phyloP scores from a whole-genome alignment of 1,284 basidiomycete genomes.

The Xerocomus alliaceus region DNA sequence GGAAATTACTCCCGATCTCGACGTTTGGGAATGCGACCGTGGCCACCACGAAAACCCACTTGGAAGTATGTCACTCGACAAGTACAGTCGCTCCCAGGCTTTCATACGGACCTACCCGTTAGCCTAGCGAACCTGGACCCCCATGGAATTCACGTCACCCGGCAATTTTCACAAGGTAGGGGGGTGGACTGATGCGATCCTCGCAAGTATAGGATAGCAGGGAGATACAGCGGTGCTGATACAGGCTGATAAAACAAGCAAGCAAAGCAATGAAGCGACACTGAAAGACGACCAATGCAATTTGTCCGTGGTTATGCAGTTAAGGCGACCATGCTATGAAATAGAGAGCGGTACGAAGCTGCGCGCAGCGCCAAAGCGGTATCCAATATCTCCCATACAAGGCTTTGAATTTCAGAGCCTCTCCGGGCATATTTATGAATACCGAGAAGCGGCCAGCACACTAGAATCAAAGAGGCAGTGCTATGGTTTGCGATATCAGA shows the following conservation, averaged over 20 bases:
- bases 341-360: constrained; percentile 14
- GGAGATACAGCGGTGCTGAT: constrained; percentile 34
- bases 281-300: constrained; percentile 13
- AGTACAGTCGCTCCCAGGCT: constrained; percentile 18
- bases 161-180: constrained; percentile 30
- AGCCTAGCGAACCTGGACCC: constrained; percentile 11
- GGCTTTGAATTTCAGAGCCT: constrained; percentile 20
- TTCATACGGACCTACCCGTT: constrained; percentile 1
- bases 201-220: constrained; percentile 23
- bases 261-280: constrained; percentile 20
- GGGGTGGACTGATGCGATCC: constrained; percentile 22
- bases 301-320: constrained; percentile 27
- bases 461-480: constrained; percentile 42
- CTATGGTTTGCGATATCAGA: constrained; percentile 56
- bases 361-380: constrained; percentile 18
- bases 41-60: neutral
- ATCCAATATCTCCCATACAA: constrained; percentile 18
- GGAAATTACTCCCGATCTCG: neutral
- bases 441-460: constrained; percentile 29
- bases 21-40: neutral
- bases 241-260: constrained; percentile 31
- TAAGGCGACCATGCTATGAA: constrained; percentile 26
- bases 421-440: constrained; percentile 20
- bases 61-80: constrained; percentile 10
- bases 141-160: constrained; percentile 19